phyloP scores from a whole-genome alignment of 371 early-diverging fungal species.

The Gilbertella persicaria region DNA sequence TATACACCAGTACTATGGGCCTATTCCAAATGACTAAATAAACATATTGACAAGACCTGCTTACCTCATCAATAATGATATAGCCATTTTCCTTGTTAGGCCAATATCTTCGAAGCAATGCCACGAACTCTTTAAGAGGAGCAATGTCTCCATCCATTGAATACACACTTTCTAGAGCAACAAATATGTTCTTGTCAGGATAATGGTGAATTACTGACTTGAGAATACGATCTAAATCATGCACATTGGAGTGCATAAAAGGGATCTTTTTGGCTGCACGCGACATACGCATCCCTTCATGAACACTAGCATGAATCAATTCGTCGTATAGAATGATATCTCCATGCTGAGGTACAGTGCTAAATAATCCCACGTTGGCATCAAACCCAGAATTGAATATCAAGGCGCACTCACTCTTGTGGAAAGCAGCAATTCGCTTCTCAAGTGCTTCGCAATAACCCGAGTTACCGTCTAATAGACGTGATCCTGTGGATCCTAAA shows the following conservation, averaged over 20 bases:
- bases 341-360: conserved; percentile 65
- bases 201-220: conserved; percentile 10
- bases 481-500: conserved; percentile 79
- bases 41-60: neutral
- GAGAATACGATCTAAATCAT: conserved; percentile 46
- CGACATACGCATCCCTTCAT: conserved; percentile 74
- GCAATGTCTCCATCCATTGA: conserved; percentile 87
- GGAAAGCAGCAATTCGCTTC: conserved; percentile 60
- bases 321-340: conserved; percentile 75
- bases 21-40: conserved; percentile 28
- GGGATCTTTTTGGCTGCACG: conserved; percentile 51
- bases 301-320: conserved; percentile 80
- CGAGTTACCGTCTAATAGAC: conserved; percentile 79
- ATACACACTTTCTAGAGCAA: conserved; percentile 79
- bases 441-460: conserved; percentile 64
- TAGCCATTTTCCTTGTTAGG: conserved; percentile 51
- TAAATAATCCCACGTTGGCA: conserved; percentile 76
- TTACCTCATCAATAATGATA: conserved; percentile 69
- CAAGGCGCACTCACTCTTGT: conserved; percentile 63
- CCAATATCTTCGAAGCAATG: conserved; percentile 47
- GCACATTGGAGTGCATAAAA: conserved; percentile 77
- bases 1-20: conserved; percentile 85
- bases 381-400: conserved; percentile 86
- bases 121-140: conserved; percentile 66
- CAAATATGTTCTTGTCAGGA: conserved; percentile 56